Evolutionary conservation across 2,329 filamentous ascomycete genomes (phyloP), one percentile per base, ranked within the genome.

Genomic region (Orbilia oligospora): DNA sequence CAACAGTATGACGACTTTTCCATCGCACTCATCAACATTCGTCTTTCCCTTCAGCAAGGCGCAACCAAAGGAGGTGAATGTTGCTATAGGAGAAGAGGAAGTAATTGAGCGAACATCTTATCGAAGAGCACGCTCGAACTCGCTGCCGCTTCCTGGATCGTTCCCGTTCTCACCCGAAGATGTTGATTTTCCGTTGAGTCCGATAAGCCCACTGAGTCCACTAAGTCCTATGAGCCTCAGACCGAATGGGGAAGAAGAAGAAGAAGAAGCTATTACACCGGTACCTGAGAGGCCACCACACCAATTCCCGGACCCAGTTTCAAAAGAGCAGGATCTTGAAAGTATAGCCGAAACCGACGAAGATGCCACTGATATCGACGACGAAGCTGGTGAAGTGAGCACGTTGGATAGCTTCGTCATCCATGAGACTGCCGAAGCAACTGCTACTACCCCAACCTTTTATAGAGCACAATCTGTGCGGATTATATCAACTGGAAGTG

Each of bases 401-500:
- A 77, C 67, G 5, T 44, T 77, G 10, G 67, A 77, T 22, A 71
- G 67, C 16, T 77, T 77, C 55, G 67, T 77, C 27, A 66, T 77
- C 14, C 73, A 77, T n/a, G 73, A 77, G 44, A 71, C 73, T 12
- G 67, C 73, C 48, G 66, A 77, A 41, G 73, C 73, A 18, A 77
- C 71, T 20, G 71, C 71, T 27, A 76, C 73, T 10, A 77, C 73
- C 5, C 73, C 73, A 16, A 77, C 73, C 10, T 77, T 77, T 53
- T 77, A 77, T 61, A 77, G 44, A 38, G 73, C 73, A 20, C 73
- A 77, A 20, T 65, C 67, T 22, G 67, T 77, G 12, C 41, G 73
- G 33, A 77, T 77, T 63, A 71, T 77, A 67, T 77, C 73, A 5
- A 77, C 73, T 5, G 67, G 66, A 14, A 77, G 73, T 33, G 73